Conservation (phyloP, 148 eudicot species). For the Rhododendron kiyosumense region DNA sequence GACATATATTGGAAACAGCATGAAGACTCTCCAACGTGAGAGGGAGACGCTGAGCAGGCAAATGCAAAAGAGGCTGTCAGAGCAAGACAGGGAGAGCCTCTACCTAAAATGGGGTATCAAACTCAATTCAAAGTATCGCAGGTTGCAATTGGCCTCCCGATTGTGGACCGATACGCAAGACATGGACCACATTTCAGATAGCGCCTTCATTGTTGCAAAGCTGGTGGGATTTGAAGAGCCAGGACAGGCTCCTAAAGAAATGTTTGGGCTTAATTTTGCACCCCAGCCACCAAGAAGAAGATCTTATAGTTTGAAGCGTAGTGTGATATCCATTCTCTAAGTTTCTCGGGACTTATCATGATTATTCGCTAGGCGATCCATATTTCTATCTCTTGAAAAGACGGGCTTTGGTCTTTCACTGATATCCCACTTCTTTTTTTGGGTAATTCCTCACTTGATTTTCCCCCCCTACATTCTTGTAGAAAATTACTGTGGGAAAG, state of each 20-base stretch:
- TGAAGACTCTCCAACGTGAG: constrained; percentile 59
- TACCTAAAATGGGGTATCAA: constrained; percentile 72
- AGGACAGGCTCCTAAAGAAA: constrained; percentile 64
- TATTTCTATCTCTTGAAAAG: neutral
- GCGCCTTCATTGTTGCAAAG: constrained; percentile 71
- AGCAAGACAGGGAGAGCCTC: constrained; percentile 54
- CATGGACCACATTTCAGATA: constrained; percentile 61
- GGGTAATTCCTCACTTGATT: neutral
- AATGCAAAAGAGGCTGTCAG: constrained; percentile 62
- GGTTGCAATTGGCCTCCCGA: constrained; percentile 55
- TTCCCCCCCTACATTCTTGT: neutral
- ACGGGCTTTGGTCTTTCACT: neutral
- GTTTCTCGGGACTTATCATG: neutral
- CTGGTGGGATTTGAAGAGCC: constrained; percentile 47
- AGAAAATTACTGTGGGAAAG: neutral
- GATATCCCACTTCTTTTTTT: neutral
- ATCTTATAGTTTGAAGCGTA: constrained; percentile 46
- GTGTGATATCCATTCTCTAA: constrained; percentile 30
- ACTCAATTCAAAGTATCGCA: constrained; percentile 55
- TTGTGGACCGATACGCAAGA: constrained; percentile 58
- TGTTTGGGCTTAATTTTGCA: constrained; percentile 69
- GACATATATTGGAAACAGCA: constrained; percentile 34
- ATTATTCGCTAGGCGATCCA: neutral
- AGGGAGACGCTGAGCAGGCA: constrained; percentile 66
- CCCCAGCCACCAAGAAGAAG: constrained; percentile 37